Evolutionary conservation across 805 yeast genomes (phyloP).

Genomic region (Saturnispora gosingensis): DNA sequence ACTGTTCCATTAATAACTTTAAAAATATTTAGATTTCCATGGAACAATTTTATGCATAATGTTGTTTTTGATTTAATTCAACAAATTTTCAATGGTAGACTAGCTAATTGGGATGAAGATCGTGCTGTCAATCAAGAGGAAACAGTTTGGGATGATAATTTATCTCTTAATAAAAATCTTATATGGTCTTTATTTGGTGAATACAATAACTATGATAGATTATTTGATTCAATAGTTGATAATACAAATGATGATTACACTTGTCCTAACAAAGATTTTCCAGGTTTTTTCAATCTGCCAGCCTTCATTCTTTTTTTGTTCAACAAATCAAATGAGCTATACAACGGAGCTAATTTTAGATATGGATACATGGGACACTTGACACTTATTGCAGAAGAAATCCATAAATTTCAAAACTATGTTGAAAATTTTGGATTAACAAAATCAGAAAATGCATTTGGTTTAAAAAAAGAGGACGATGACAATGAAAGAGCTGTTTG

Average conservation of each 20-base stretch:
- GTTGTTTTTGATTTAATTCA: conserved; percentile 96
- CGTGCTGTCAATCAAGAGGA: conserved; percentile 28
- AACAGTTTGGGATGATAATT: conserved; percentile 29
- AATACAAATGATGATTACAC: conserved; percentile 7
- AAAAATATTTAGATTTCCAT: conserved; percentile 74
- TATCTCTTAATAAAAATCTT: conserved; percentile 74
- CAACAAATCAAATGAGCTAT: conserved; percentile 26
- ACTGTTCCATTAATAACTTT: conserved; percentile 54
- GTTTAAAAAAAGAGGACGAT: conserved; percentile 21
- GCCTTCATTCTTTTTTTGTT: conserved; percentile 5
- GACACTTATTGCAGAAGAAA: conserved; percentile 88
- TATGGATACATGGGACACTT: conserved; percentile 97
- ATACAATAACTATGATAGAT: conserved; percentile 15
- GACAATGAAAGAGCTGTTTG: conserved; percentile 23
- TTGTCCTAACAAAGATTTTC: conserved; percentile 15
- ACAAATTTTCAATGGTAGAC: conserved; percentile 71
- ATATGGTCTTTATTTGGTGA: conserved; percentile 60
- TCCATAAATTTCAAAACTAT: conserved; percentile 55
- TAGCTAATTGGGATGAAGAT: conserved; percentile 34
- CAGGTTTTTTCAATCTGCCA: conserved; percentile 31
- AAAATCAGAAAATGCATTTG: conserved; percentile 26
- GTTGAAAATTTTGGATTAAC: conserved; percentile 29
- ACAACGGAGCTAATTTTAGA: conserved; percentile 32
- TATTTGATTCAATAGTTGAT: not conserved
- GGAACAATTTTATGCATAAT: conserved; percentile 96